Conservation (phyloP, 2,329 filamentous ascomycete species). For the Microcera coccophila region DNA sequence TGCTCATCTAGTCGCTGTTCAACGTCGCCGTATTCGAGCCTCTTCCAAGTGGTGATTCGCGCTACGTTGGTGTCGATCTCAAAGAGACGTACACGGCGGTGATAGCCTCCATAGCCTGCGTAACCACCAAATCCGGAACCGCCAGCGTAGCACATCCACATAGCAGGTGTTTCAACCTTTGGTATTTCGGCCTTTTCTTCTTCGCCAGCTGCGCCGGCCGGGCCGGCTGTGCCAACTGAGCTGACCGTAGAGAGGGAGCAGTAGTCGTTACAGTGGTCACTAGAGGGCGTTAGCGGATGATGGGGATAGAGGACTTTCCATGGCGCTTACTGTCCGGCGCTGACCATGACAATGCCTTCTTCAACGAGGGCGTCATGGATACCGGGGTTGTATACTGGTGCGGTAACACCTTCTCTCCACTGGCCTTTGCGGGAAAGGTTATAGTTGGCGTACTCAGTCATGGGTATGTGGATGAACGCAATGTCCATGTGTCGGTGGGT, state of each 20-base stretch:
- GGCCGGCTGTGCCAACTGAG: too few species aligned
- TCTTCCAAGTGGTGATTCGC: conserved; percentile 87
- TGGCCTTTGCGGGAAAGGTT: conserved; percentile 60
- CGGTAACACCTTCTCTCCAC: conserved; percentile 80
- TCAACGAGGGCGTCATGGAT: conserved; percentile 87
- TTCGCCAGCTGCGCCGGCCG: too few species aligned
- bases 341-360: conserved; percentile 80
- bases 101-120: conserved; percentile 81
- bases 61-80: conserved; percentile 91
- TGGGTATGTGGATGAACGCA: conserved; percentile 94
- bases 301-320: not conserved
- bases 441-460: conserved; percentile 76
- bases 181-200: too few species aligned
- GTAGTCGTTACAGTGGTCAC: conserved; percentile 96
- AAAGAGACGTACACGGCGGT: conserved; percentile 81
- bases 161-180: conserved; percentile 56
- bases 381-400: conserved; percentile 84
- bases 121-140: conserved; percentile 92
- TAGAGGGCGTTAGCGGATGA: conserved; percentile 33
- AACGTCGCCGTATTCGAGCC: conserved; percentile 65
- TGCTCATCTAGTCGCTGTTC: conserved; percentile 57
- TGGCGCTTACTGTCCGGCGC: conserved; percentile 78
- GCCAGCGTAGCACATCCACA: conserved; percentile 99
- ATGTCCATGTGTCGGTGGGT: conserved; percentile 91
- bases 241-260: conserved; percentile 63